These are phyloP conservation scores for Diplosphaera chodatii DNA, from an alignment of 139 green algal genomes.

Conservation along the genomic window DNA sequence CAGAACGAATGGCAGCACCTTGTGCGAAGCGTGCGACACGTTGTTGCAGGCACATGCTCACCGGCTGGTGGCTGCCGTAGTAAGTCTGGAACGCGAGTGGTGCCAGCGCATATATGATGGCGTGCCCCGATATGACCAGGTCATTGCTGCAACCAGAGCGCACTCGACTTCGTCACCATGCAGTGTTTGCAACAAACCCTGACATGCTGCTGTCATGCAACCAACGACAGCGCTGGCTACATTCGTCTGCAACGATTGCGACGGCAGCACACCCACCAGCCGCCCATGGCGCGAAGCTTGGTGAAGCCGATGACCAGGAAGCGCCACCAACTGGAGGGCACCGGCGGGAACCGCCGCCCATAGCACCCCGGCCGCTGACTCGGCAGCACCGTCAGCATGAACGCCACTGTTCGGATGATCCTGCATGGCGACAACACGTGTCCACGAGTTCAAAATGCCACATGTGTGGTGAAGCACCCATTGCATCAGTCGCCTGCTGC, in stretches of 20 bases:
- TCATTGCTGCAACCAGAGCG: slow-evolving; percentile 65
- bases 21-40: too few species aligned
- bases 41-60: too few species aligned
- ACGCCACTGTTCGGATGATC: slow-evolving; percentile 50
- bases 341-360: slow-evolving; percentile 52
- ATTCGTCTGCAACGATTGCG: too few species aligned
- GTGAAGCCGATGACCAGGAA: slow-evolving; percentile 47
- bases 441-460: too few species aligned
- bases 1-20: too few species aligned
- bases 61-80: slow-evolving; percentile 17
- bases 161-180: too few species aligned
- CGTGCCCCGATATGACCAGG: slow-evolving; percentile 61
- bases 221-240: too few species aligned
- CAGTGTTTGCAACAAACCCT: too few species aligned
- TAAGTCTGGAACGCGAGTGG: slow-evolving; percentile 54
- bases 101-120: slow-evolving; percentile 56
- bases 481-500: too few species aligned
- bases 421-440: slow-evolving; percentile 31
- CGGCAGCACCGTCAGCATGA: slow-evolving; percentile 75
- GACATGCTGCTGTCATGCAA: too few species aligned
- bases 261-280: too few species aligned
- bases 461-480: too few species aligned
- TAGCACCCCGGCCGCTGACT: slow-evolving; percentile 69
- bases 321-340: slow-evolving; percentile 36
- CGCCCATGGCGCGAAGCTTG: slow-evolving; percentile 49